These are phyloP conservation scores for Dendrobium officinale DNA, from an alignment of 106 monocot genomes.

Conservation along the genomic window DNA sequence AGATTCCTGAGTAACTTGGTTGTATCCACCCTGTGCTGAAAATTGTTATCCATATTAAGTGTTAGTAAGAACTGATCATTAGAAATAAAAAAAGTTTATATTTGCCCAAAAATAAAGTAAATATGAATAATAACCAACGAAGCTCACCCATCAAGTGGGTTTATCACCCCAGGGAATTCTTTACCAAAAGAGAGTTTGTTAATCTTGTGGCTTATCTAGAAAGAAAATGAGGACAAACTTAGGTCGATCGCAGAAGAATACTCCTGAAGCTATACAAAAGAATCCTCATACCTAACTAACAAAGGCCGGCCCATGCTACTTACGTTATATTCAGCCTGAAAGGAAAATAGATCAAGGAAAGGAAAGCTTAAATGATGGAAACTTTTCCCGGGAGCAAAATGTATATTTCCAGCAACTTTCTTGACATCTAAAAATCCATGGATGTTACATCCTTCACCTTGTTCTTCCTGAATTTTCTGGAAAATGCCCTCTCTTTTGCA, in stretches of 20 bases:
- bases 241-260: background rate
- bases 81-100: constrained; percentile 4
- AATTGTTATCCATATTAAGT: background rate
- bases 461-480: constrained; percentile 58
- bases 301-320: background rate
- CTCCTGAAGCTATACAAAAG: background rate
- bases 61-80: background rate
- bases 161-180: constrained; percentile 30
- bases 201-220: constrained; percentile 30
- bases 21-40: constrained; percentile 79
- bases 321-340: constrained; percentile 23
- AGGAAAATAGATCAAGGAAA: constrained; percentile 13
- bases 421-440: constrained; percentile 68
- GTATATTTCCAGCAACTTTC: constrained; percentile 80
- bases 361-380: constrained; percentile 30
- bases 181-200: constrained; percentile 31
- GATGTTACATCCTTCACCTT: constrained; percentile 76
- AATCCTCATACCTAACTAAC: constrained; percentile 2
- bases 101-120: background rate
- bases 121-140: background rate
- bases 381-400: constrained; percentile 65
- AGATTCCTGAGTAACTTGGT: constrained; percentile 46
- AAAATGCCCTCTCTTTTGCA: constrained; percentile 68
- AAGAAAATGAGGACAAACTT: background rate
- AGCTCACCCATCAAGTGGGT: constrained; percentile 85